Evolutionary conservation across 2,329 filamentous ascomycete genomes (phyloP).

Genomic region (Diaporthe sp.): DNA sequence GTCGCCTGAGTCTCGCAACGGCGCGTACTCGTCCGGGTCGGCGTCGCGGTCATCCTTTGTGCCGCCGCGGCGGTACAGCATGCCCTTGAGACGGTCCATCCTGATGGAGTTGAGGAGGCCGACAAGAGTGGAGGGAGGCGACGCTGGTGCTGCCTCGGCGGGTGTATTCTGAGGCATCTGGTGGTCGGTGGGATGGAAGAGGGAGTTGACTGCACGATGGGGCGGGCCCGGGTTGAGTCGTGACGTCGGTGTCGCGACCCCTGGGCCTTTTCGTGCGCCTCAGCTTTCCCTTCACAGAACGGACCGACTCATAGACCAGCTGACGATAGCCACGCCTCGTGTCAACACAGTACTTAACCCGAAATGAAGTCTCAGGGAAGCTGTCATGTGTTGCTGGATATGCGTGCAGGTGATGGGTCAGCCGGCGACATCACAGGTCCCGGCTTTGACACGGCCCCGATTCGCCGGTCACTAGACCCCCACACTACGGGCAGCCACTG

Average conservation of each 20-base stretch:
- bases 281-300: background rate
- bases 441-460: slow-evolving; percentile 2
- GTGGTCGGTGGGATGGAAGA: background rate
- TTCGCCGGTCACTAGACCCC: background rate
- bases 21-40: slow-evolving; percentile 41
- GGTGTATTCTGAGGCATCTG: slow-evolving; percentile 25
- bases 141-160: slow-evolving; percentile 8
- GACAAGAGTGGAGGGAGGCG: background rate
- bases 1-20: slow-evolving; percentile 49
- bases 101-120: slow-evolving; percentile 26
- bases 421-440: slow-evolving; percentile 1
- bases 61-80: slow-evolving; percentile 44
- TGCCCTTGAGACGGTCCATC: slow-evolving; percentile 40
- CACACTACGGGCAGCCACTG: background rate
- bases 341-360: background rate
- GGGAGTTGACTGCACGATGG: slow-evolving; percentile 8
- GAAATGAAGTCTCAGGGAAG: background rate
- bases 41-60: slow-evolving; percentile 46
- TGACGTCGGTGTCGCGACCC: slow-evolving; percentile 11
- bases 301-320: background rate
- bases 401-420: background rate
- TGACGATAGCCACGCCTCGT: background rate
- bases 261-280: background rate
- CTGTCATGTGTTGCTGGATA: slow-evolving; percentile 2
- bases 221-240: slow-evolving; percentile 8